Evolutionary conservation across 352 stramenopile genomes (phyloP), one percentile per base, ranked within the genome.

Genomic region (Globisporangium recalcitrans): DNA sequence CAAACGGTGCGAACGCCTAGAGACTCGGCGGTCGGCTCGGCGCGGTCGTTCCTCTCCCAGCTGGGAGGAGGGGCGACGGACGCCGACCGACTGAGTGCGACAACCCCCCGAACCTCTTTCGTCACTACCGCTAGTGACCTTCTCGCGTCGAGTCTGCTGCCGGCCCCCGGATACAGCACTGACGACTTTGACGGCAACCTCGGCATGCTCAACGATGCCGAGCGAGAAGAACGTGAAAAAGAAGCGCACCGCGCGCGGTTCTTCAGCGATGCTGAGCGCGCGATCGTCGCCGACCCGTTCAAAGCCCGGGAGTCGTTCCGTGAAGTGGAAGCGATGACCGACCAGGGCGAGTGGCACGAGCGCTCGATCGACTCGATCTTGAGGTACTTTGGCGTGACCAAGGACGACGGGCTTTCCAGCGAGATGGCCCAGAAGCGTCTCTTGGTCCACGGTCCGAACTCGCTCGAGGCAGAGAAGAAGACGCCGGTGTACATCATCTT

Each of bases 261-360:
- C 77, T 42, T 90, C 24, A 88, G 74, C 67, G 77, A 88, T 52
- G 74, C 74, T 4, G 81, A 90, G 58, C 75, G 68, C 13, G 27
- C 86, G 26, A 70, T 90, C 19, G 67, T 65, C 36, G 53, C 71
- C 26, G 68, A 88, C 40, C 74, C 77, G 10, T 49, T 57, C 34
- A 81, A 81, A 63, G 85, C 78, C 3, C 71, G 76, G 16, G 78
- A 83, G 16, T 90, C 82, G n/a, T 88, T 91, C 51, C 53, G 52
- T 5, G 62, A 78, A 51, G 61, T 88, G 22, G 75, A 87, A 60
- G 42, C 55, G 42, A 72, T 36, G 44, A 74, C 68, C 10, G 64
- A 73, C 46, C 77, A 82, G 26, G 73, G 65, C 56, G 77, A 73
- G 31, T 91, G 82, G 82, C 79, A 89, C 49, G 49, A 55, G 49